These are phyloP conservation scores for Aspergillus glaucus DNA, from an alignment of 2,329 filamentous ascomycete genomes.

Conservation along the genomic window DNA sequence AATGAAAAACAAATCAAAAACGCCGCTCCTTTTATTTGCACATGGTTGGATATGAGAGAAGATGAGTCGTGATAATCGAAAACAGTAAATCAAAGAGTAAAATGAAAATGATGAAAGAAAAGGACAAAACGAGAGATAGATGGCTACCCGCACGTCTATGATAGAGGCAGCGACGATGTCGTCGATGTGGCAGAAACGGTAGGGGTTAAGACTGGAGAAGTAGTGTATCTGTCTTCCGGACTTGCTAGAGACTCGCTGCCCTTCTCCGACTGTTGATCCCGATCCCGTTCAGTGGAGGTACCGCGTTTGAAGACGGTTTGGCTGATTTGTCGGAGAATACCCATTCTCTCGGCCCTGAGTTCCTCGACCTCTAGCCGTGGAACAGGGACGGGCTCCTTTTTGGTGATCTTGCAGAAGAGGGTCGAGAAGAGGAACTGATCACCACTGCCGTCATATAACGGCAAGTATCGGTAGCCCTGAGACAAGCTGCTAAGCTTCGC, in stretches of 20 bases:
- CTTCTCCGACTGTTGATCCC: slow-evolving; percentile 22
- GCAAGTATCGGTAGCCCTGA: slow-evolving; percentile 87
- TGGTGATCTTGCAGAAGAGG: slow-evolving; percentile 81
- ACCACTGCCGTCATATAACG: slow-evolving; percentile 78
- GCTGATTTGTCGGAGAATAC: slow-evolving; percentile 37
- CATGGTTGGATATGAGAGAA: slow-evolving; percentile 6
- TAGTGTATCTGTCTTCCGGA: slow-evolving; percentile 25
- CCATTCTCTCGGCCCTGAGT: slow-evolving; percentile 34
- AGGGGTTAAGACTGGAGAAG: slow-evolving; percentile 29
- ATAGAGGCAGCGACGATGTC: slow-evolving; percentile 19
- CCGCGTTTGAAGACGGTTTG: slow-evolving; percentile 41
- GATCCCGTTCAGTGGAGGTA: slow-evolving; percentile 35
- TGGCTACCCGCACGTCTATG: not conserved
- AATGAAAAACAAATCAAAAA: slow-evolving; percentile 10
- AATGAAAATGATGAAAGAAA: not conserved
- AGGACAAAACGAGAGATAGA: not conserved
- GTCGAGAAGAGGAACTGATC: slow-evolving; percentile 94
- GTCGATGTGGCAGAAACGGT: slow-evolving; percentile 33
- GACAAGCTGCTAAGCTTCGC: slow-evolving; percentile 85
- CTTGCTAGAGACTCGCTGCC: slow-evolving; percentile 22
- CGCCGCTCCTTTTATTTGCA: slow-evolving; percentile 16
- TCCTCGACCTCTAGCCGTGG: slow-evolving; percentile 33
- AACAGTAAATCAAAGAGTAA: not conserved
- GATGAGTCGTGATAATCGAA: not conserved
- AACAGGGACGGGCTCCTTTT: slow-evolving; percentile 46